Evolutionary conservation across 2,329 filamentous ascomycete species (phyloP).

Genomic region (Alternaria brassicae): DNA sequence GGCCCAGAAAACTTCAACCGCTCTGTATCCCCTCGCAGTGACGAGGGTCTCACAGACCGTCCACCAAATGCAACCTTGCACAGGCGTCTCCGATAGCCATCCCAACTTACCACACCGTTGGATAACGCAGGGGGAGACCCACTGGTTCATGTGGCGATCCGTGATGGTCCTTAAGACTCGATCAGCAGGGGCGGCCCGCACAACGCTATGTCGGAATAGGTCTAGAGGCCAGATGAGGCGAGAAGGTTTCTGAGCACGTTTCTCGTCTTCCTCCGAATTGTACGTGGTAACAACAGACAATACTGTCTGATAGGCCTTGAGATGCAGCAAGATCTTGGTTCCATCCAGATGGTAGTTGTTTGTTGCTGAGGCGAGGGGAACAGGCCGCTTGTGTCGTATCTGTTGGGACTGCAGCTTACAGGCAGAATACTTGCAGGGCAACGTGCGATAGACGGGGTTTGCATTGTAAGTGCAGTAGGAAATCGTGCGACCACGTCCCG

Average conservation of each 20-base stretch:
- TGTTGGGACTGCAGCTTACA: constrained; percentile 15
- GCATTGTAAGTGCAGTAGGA: constrained; percentile 6
- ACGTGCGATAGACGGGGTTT: constrained; percentile 23
- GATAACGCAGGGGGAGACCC: not conserved
- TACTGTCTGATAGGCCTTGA: not conserved
- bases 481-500: not conserved
- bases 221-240: constrained; percentile 14
- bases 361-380: constrained; percentile 1
- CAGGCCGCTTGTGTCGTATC: constrained; percentile 14
- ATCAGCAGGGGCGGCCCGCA: not conserved
- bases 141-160: not conserved
- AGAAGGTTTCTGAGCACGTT: constrained; percentile 33
- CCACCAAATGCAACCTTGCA: not conserved
- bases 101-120: not conserved
- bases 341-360: not conserved
- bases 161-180: not conserved
- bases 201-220: constrained; percentile 18
- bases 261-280: constrained; percentile 11
- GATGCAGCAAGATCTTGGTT: not conserved
- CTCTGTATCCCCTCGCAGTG: not conserved
- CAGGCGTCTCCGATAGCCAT: not conserved
- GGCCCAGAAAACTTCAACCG: not conserved
- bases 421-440: constrained; percentile 3
- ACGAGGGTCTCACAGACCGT: constrained; percentile 5
- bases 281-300: constrained; percentile 7